Evolutionary conservation across 179 eudicot species (phyloP), one percentile per base, ranked within the genome.

Genomic region (Camellia oleifera): DNA sequence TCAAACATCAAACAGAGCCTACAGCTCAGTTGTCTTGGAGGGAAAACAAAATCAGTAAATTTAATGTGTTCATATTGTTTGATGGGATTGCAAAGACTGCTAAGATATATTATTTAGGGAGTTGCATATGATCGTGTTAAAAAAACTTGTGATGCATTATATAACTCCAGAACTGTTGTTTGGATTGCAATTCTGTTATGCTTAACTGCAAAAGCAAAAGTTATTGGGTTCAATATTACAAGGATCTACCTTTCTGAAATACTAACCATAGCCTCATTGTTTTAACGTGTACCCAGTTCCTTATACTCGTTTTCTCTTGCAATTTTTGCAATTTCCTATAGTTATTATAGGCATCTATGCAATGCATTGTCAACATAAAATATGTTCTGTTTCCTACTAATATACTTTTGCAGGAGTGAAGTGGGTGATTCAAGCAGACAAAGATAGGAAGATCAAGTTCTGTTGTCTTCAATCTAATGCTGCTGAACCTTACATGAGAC

Each of bases 401-500:
- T 54, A 53, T 69, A 20, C 78, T 82, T 81, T 63, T 83, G 75
- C 76, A 95, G 99, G 99, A 63, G 98, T 96, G 80, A 96, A 94
- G 83, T 88, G 87, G 95, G 87, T 92, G 75, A 94, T 94, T 44
- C 83, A 74, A 71, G 93, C 89, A 61, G 99, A 92, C 85, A 90
- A 87, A 85, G 78, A 91, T 76, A 84, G 77, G 82, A 94, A 91
- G 85, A 88, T 96, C 69, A 94, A 92, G 88, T 96, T 94, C 82
- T 94, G 99, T 77, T 96, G 99, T 84, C 88, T 96, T 73, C 99
- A 96, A 74, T 96, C 99, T 15, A 81, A 88, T 79, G 91, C 92
- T 58, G 99, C 96, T 80, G 98, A 94, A 74, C 99, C 99, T 65
- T 96, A 94, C 84, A 77, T 96, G 91, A 80, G 84, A 10, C 72